Evolutionary conservation across 2,329 filamentous ascomycete species (phyloP).

Genomic region (Penicillium verrucosum): DNA sequence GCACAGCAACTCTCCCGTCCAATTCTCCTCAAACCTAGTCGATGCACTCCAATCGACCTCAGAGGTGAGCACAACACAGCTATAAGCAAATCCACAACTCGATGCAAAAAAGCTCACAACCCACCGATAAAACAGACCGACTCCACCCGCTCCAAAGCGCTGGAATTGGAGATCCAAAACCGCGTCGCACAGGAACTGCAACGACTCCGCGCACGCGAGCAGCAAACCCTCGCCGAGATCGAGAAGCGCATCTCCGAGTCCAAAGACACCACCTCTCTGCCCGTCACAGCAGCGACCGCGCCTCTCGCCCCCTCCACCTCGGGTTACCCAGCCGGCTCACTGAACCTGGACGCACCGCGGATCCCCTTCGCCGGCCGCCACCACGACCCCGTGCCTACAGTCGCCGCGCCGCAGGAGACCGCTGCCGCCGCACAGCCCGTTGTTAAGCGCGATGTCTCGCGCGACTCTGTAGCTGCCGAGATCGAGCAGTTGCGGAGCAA

Average conservation of each 20-base stretch:
- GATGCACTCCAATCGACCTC: slow-evolving; percentile 78
- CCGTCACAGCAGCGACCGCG: slow-evolving; percentile 27
- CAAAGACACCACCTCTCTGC: slow-evolving; percentile 30
- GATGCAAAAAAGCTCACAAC: not conserved
- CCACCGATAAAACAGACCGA: slow-evolving; percentile 64
- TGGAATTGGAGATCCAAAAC: slow-evolving; percentile 83
- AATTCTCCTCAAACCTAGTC: slow-evolving; percentile 77
- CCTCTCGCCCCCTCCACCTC: slow-evolving; percentile 21
- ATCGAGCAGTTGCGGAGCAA: slow-evolving; percentile 56
- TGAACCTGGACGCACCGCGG: slow-evolving; percentile 42
- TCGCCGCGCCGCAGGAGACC: slow-evolving; percentile 15
- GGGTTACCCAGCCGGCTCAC: slow-evolving; percentile 28
- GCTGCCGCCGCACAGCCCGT: slow-evolving; percentile 17
- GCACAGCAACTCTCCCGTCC: slow-evolving; percentile 52
- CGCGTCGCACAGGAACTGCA: slow-evolving; percentile 84
- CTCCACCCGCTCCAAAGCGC: slow-evolving; percentile 73
- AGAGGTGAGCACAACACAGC: slow-evolving; percentile 61
- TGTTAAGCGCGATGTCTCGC: slow-evolving; percentile 47
- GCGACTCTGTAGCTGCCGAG: slow-evolving; percentile 55
- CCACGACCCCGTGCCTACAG: slow-evolving; percentile 24
- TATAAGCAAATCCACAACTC: slow-evolving; percentile 1
- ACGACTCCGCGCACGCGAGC: slow-evolving; percentile 69
- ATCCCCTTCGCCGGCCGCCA: slow-evolving; percentile 44
- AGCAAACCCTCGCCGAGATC: slow-evolving; percentile 65
- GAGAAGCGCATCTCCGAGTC: slow-evolving; percentile 57